phyloP scores from a whole-genome alignment of 192 early-diverging fungal genomes.

The Funneliformis geosporum region DNA sequence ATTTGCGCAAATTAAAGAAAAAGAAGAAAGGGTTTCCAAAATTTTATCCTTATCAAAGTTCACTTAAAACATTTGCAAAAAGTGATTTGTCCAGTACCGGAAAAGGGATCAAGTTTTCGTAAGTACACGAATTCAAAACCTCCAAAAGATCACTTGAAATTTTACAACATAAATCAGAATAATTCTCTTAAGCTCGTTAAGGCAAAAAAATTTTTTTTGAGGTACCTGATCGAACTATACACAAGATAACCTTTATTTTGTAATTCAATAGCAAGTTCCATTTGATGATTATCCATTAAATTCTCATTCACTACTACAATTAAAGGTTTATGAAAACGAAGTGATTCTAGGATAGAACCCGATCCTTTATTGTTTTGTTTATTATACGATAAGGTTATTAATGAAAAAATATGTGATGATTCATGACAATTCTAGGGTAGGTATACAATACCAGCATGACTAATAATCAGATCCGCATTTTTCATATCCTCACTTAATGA shows the following conservation, averaged over 20 bases:
- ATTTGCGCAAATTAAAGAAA: not conserved
- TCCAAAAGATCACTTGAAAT: conserved; percentile 33
- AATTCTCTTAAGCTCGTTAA: not conserved
- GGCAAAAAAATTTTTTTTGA: not conserved
- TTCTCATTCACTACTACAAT: conserved; percentile 75
- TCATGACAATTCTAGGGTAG: not conserved
- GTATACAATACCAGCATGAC: conserved; percentile 65
- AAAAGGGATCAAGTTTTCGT: conserved; percentile 36
- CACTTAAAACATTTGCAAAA: conserved; percentile 43
- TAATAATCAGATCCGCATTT: conserved; percentile 73
- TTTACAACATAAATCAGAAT: not conserved
- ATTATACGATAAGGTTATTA: not conserved
- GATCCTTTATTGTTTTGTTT: conserved; percentile 49
- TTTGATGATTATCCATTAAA: conserved; percentile 88
- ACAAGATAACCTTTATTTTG: conserved; percentile 57
- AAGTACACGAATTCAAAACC: conserved; percentile 25
- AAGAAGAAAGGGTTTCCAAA: not conserved
- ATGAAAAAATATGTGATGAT: not conserved
- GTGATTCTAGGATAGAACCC: conserved; percentile 83
- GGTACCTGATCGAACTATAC: conserved; percentile 43
- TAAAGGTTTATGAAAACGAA: conserved; percentile 62
- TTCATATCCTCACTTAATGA: conserved; percentile 56
- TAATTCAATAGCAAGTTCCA: conserved; percentile 77
- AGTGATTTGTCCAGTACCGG: conserved; percentile 36
- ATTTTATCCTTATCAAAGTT: conserved; percentile 22